Evolutionary conservation across 1,284 basidiomycete genomes (phyloP), one percentile per base, ranked within the genome.

Genomic region (Termitomyces sp.): DNA sequence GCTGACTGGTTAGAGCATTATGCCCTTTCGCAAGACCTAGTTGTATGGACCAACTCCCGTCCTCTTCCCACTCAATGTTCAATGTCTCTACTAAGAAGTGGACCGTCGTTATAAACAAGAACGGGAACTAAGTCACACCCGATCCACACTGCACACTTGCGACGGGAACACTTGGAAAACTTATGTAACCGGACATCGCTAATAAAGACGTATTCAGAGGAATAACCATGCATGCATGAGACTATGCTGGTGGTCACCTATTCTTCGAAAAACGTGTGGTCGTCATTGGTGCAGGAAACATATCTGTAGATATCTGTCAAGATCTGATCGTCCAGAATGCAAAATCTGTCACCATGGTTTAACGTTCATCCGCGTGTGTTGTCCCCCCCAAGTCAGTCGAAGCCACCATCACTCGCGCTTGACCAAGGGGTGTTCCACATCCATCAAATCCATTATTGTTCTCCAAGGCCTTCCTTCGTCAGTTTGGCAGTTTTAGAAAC

Each of bases 391-490:
- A 61, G 41, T 70, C 63, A 33, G 61, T 67, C 41, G 65, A 50
- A 5, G 58, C 40, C 24, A 53, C 52, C 40, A 56, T 74, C 40
- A 59, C 61, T 28, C 51, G 47, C 5, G 53, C 62, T 2, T 82
- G 72, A 68, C 73, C 73, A 24, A 70, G 74, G 53, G 72, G 68
- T 73, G 83, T 65, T 70, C 82, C 51, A 71, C 70, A 55, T 67
- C 65, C 67, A n/a, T 67, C 73, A 9, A 66, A 70, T 24, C 80
- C 81, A 2, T 55, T 77, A 28, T 63, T 65, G 0, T 60, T 78
- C 12, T 56, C 70, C 50, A 72, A 67, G 58, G 62, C 70, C 52
- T 63, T 75, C 49, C 57, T 70, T 55, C 69, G 64, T 49, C 65
- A 62, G 7, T 60, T 61, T 4, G 69, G n/a, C n/a, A n/a, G n/a